Evolutionary conservation across 2,329 filamentous ascomycete species (phyloP), one percentile per base, ranked within the genome.

Genomic region (Neonectria hederae): DNA sequence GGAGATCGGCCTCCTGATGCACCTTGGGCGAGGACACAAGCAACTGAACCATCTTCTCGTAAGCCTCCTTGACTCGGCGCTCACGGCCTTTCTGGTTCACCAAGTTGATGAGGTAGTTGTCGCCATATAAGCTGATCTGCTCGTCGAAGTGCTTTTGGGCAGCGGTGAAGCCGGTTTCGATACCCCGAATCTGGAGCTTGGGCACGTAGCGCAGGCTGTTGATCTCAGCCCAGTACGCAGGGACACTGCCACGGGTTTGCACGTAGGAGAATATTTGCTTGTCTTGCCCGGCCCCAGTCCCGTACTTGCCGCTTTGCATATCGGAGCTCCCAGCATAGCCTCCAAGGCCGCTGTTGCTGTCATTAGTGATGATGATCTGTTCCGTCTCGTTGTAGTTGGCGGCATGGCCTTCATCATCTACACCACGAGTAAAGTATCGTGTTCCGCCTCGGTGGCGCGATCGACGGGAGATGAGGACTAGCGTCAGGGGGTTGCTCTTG

Each of bases 361-460:
- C 96, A 74, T 98, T 98, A 71, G 98, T 80, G 40, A 99, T 89
- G 65, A 97, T 86, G 35, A 96, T 85, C 77, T 99, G 96, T 77
- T 99, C 96, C 0, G 96, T 98, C 83, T 99, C 96, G 76, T 99
- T 99, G 85, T 95, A 99, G 78, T 99, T 99, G 69, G 96, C 93
- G n/a, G 96, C 96, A 77, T 98, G 89, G 24, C 96, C 96, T 66
- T 96, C 86, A 69, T 97, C 94, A 76, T 99, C 95, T 51, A 98
- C 89, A 55, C 96, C 96, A 69, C 96, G 90, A 2, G 96, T 97
- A 77, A 99, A 96, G 81, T 97, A 98, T 76, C 97, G 86, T 17
- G 96, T 98, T 48, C 96, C 96, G 38, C 90, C 94, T 66, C 95
- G 89, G 79, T 96, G 90, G 70, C 97, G 88, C 22, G 94, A 97